Percentiles rank a stretch among this genome's conserved stretches.
Evolutionary conservation across 2,329 filamentous ascomycete species (phyloP).

Genomic region (Helotiales sp.): DNA sequence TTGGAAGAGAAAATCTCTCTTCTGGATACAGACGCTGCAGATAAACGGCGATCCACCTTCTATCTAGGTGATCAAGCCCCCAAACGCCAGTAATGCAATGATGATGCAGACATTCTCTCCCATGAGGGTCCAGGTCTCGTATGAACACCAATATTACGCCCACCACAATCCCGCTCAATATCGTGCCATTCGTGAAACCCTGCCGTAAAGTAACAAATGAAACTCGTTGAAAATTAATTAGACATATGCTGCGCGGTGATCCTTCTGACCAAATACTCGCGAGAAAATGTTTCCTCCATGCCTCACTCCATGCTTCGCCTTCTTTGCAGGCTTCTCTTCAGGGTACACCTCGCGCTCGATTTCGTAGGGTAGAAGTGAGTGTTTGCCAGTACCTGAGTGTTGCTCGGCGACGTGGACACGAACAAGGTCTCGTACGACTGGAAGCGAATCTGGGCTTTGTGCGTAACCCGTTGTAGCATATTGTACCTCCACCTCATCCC

Average conservation of each 20-base stretch:
- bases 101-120: not conserved
- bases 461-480: constrained; percentile 13
- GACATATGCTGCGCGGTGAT: constrained; percentile 1
- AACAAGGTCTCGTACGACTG: constrained; percentile 28
- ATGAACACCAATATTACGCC: constrained; percentile 1
- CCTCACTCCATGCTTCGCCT: constrained; percentile 19
- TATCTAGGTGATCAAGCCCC: not conserved
- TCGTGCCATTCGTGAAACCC: not conserved
- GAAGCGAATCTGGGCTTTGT: constrained; percentile 1
- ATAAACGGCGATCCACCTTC: not conserved
- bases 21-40: not conserved
- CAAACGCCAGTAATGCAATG: not conserved
- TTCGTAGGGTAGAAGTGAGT: constrained; percentile 33
- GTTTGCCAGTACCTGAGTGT: constrained; percentile 19
- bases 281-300: constrained; percentile 29
- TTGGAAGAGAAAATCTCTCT: not conserved
- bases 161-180: not conserved
- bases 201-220: not conserved
- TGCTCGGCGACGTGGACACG: constrained; percentile 28
- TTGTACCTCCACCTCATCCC: constrained; percentile 17
- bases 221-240: constrained; percentile 4
- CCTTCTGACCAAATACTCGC: constrained; percentile 23
- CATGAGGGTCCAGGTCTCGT: not conserved
- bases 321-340: constrained; percentile 28
- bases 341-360: constrained; percentile 29